Conservation (phyloP, 805 yeast species). For the Wickerhamomyces xylosicus region DNA sequence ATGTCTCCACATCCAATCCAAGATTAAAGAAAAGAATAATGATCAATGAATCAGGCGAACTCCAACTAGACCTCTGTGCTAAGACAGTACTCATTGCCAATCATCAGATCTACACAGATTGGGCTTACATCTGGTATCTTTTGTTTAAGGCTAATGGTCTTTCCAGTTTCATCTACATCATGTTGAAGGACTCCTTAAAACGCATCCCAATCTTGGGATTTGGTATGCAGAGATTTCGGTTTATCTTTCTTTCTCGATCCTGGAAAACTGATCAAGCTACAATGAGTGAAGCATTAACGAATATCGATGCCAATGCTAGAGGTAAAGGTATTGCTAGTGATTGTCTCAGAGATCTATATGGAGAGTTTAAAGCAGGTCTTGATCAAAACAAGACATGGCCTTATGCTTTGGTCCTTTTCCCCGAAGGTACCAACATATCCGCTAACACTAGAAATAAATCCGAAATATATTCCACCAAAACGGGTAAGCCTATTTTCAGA, state of each 20-base stretch:
- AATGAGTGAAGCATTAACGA: slow-evolving; percentile 43
- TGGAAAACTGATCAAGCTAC: slow-evolving; percentile 70
- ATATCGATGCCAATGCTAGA: slow-evolving; percentile 51
- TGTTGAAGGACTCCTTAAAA: slow-evolving; percentile 66
- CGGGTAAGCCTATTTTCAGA: slow-evolving; percentile 36
- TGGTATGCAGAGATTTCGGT: slow-evolving; percentile 74
- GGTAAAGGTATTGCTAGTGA: slow-evolving; percentile 45
- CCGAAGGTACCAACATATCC: slow-evolving; percentile 90
- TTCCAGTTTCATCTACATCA: slow-evolving; percentile 57
- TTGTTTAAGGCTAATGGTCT: slow-evolving; percentile 51
- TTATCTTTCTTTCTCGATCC: slow-evolving; percentile 72
- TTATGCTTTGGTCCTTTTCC: slow-evolving; percentile 69
- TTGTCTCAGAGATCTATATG: slow-evolving; percentile 16
- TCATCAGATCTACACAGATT: slow-evolving; percentile 90
- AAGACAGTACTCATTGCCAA: slow-evolving; percentile 69
- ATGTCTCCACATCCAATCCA: slow-evolving; percentile 33
- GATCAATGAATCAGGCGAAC: slow-evolving; percentile 5
- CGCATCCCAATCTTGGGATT: slow-evolving; percentile 69
- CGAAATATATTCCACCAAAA: slow-evolving; percentile 42
- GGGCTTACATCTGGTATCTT: slow-evolving; percentile 88
- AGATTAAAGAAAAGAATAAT: slow-evolving; percentile 11
- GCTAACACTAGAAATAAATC: slow-evolving; percentile 51
- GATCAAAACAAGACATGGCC: slow-evolving; percentile 34
- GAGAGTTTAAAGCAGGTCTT: slow-evolving; percentile 16
- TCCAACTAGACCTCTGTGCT: slow-evolving; percentile 26